A percentile compares a stretch with the other conserved stretches of the same genome.
phyloP scores from a whole-genome alignment of 73 alveolate genomes.

The Paramecium sexaurelia region DNA sequence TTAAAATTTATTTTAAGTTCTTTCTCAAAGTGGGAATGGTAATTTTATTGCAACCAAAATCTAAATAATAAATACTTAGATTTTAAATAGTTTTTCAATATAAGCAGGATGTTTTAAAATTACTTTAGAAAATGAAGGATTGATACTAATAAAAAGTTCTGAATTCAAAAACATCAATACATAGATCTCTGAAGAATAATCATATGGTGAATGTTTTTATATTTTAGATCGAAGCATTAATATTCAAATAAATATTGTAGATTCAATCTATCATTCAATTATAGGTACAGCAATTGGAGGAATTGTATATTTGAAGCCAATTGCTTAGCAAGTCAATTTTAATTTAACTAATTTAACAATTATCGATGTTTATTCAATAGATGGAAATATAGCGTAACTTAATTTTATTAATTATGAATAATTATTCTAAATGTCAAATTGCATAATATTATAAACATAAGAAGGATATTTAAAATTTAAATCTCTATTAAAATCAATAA shows the following conservation, averaged over 20 bases:
- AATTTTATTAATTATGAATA: neutral
- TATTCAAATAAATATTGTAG: neutral
- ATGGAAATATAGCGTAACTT: neutral
- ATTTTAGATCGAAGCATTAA: neutral
- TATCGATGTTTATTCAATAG: neutral
- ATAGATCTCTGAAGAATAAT: neutral
- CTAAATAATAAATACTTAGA: neutral
- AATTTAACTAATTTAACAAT: neutral
- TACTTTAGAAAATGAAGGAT: neutral
- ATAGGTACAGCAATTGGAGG: neutral
- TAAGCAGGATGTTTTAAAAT: neutral
- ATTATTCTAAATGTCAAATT: neutral
- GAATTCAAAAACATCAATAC: neutral
- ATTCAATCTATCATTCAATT: neutral
- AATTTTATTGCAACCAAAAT: neutral
- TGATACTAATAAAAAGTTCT: neutral
- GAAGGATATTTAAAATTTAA: neutral
- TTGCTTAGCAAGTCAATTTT: neutral
- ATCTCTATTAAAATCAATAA: neutral
- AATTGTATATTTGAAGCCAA: neutral
- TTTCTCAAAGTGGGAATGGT: neutral
- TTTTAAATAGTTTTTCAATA: neutral
- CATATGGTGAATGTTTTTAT: neutral
- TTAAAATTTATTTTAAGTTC: neutral
- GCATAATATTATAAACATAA: neutral